phyloP scores from a whole-genome alignment of 768 basidiomycete species.

The Pulveroboletus sp. region DNA sequence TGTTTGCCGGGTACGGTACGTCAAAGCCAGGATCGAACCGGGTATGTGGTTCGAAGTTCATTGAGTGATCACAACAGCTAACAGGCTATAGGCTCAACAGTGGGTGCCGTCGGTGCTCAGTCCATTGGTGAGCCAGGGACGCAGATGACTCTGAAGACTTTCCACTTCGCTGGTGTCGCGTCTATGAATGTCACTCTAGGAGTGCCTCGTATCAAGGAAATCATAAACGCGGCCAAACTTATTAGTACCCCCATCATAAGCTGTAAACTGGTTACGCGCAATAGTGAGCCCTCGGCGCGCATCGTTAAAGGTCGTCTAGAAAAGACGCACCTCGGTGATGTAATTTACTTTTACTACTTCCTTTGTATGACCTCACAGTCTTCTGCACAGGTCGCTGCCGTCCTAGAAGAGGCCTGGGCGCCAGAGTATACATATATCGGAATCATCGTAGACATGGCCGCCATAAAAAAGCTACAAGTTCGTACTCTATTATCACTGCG shows the following conservation, averaged over 20 bases:
- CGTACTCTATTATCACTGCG: not conserved
- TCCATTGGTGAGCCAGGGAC: slow-evolving; percentile 99
- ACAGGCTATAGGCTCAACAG: slow-evolving; percentile 71
- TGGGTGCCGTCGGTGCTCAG: slow-evolving; percentile 97
- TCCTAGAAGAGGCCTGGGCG: slow-evolving; percentile 95
- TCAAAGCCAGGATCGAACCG: slow-evolving; percentile 95
- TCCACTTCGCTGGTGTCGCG: slow-evolving; percentile 99
- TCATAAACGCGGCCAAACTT: slow-evolving; percentile 96
- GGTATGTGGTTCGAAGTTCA: slow-evolving; percentile 38
- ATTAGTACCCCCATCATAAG: slow-evolving; percentile 99
- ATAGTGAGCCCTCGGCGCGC: slow-evolving; percentile 91
- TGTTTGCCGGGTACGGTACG: slow-evolving; percentile 88
- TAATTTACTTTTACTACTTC: slow-evolving; percentile 33
- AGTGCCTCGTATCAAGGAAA: slow-evolving; percentile 99
- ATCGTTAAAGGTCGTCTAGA: slow-evolving; percentile 97
- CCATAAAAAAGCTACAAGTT: slow-evolving; percentile 86
- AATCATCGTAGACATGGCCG: slow-evolving; percentile 84
- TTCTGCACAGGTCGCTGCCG: slow-evolving; percentile 67
- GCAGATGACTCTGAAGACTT: slow-evolving; percentile 99
- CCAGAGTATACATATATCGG: slow-evolving; percentile 90
- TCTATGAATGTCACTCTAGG: slow-evolving; percentile 99
- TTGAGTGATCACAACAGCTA: not conserved
- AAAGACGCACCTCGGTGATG: slow-evolving; percentile 92
- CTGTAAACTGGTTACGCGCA: slow-evolving; percentile 79
- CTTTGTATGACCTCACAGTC: not conserved